Evolutionary conservation across 331 rosid species (phyloP), one percentile per base, ranked within the genome.

Genomic region (Quercus tomentella): DNA sequence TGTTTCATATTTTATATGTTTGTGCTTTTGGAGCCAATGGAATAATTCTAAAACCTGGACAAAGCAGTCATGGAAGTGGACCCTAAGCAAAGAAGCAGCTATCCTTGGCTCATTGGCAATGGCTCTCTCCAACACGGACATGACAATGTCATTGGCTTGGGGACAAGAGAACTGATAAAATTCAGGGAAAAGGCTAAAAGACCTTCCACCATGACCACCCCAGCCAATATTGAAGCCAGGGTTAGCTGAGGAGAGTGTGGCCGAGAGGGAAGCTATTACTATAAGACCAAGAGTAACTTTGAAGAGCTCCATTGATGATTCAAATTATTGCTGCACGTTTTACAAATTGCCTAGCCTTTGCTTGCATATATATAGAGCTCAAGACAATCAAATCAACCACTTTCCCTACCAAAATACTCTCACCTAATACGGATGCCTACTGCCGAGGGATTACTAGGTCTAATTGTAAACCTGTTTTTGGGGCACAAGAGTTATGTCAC

Each of bases 61-160:
- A 35, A 91, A 93, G 78, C 98, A 93, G 69, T 93, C 98, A 14
- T 93, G 97, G 70, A 93, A 88, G 76, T 93, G 97, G 73, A 91
- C 97, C 74, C 97, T 82, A 28, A 93, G 94, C 41, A 93, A 83
- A 83, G 94, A 91, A 63, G 98, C 98, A 74, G 97, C 93, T 61
- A 83, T 78, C 76, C 94, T 80, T 11, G 89, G 90, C 23, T 91
- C 86, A 67, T 73, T 77, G 5, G 91, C 71, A 71, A 93, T 84
- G 86, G 93, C 92, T 58, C 79, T 82, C 82, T 86, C 89, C 84
- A 93, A 81, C 28, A 93, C 94, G 18, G 98, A 93, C 83, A 89
- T 82, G 76, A 89, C 93, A 87, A 93, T 88, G 82, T 93, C 92
- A 71, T 93, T 87, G 71, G 85, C 89, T 72, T 93, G 93, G 75